phyloP scores from a whole-genome alignment of 2,329 filamentous ascomycete genomes.

The Xylariaceae sp. region DNA sequence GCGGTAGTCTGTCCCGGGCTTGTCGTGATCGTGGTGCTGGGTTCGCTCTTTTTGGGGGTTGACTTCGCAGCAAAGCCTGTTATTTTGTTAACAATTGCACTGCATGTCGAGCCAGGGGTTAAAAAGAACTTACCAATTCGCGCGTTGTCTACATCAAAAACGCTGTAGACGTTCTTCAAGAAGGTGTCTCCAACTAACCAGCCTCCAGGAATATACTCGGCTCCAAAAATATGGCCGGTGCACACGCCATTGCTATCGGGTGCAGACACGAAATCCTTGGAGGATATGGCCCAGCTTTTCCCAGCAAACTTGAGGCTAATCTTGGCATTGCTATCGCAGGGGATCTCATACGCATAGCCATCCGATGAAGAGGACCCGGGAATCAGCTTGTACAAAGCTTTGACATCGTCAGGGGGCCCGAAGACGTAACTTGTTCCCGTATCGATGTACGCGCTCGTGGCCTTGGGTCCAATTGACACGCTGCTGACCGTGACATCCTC shows the following conservation, averaged over 20 bases:
- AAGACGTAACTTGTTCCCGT: conserved; percentile 79
- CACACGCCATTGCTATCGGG: conserved; percentile 44
- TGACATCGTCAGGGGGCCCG: conserved; percentile 61
- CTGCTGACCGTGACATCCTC: conserved; percentile 61
- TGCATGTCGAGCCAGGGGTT: not conserved
- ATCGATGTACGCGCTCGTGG: conserved; percentile 66
- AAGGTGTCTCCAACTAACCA: conserved; percentile 87
- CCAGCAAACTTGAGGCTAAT: conserved; percentile 65
- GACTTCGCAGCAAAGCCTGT: conserved; percentile 37
- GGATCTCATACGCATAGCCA: conserved; percentile 62
- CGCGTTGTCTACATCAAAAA: conserved; percentile 70
- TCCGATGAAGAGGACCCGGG: conserved; percentile 51
- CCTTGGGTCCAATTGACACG: conserved; percentile 50
- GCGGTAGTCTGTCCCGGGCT: conserved; percentile 20
- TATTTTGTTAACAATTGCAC: conserved; percentile 5
- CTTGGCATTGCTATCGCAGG: conserved; percentile 59
- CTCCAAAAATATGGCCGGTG: conserved; percentile 69
- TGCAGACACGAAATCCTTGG: conserved; percentile 64
- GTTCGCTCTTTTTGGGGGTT: conserved; percentile 6
- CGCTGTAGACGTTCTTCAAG: conserved; percentile 81
- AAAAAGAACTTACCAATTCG: conserved; percentile 51
- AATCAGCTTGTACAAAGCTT: conserved; percentile 62
- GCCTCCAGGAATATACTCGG: conserved; percentile 57
- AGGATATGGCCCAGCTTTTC: conserved; percentile 58
- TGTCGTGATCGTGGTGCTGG: conserved; percentile 14